Base-by-base conservation (phyloP, 202 grass and related monocot species). In the Saccharum hybrid region DNA sequence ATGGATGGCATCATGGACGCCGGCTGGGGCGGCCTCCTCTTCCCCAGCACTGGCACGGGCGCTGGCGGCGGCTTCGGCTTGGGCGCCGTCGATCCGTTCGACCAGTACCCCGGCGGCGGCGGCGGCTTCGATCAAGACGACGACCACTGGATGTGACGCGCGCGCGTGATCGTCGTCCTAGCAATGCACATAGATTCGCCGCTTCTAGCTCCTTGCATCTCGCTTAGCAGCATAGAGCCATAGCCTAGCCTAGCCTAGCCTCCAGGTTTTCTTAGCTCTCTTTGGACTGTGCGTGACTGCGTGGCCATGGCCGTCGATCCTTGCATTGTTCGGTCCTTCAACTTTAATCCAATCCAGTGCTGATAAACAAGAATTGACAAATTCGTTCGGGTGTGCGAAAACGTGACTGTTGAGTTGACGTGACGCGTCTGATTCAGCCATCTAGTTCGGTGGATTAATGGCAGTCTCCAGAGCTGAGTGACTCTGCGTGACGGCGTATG, bases 1-100 rank as follows among this genome's bases (percentile, higher is more conserved):
- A 60, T 88, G 73, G 89, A 94, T 13, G 82, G 63, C 62, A 45
- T 88, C 82, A 84, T 81, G 52, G 85, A 87, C 70, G 54, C 59
- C 10, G 81, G 38, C 64, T 84, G 81, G 83, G 83, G 30, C 74
- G 70, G 63, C 28, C 74, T 89, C 57, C 78, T 91, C 64, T 28
- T 82, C 71, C 3, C 14, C 40, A 77, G 10, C 62, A 26, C 9
- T 18, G 26, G 26, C 26, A 26, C 26, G 26, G 26, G 26, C 26
- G 26, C 26, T 26, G 22, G 1, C 37, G 74, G 57, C 49, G 61
- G 18, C 51, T 56, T 56, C 51, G 51, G 38, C 15, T 3, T 72
- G 1, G 66, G 57, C 43, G 11, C 23, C 43, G 11, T 75, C 41
- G 92, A 94, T 7, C 75, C 79, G 10, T 84, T 91, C 73, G 81